Percentiles rank a stretch among this genome's conserved stretches.
These are phyloP conservation scores for Aspergillus felis DNA, from an alignment of 2,329 filamentous ascomycete species.

Conservation along the genomic window DNA sequence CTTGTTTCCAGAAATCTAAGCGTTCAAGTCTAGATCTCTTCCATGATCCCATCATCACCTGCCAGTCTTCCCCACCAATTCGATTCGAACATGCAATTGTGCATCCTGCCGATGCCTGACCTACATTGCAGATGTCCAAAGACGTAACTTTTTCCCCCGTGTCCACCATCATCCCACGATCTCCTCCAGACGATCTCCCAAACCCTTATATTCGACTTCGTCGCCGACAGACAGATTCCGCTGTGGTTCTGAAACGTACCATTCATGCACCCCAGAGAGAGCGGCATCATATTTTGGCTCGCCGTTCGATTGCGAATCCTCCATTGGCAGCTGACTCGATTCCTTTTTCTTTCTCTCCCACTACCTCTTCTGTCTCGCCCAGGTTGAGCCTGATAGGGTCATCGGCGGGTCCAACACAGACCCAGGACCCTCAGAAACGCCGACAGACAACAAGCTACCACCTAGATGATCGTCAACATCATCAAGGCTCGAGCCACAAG, in stretches of 20 bases:
- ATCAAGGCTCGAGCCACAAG: neutral
- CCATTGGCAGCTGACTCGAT: neutral
- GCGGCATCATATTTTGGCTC: constrained; percentile 2
- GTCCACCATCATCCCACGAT: constrained; percentile 4
- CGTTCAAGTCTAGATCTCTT: neutral
- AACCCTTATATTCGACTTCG: constrained; percentile 2
- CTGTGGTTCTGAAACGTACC: constrained; percentile 9
- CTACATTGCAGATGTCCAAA: neutral
- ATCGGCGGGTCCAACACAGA: neutral
- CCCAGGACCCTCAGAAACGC: constrained; percentile 2
- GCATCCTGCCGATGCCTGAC: neutral
- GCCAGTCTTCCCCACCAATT: neutral
- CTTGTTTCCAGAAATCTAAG: neutral
- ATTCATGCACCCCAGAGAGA: constrained; percentile 12
- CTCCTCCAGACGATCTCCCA: neutral
- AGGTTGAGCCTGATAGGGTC: neutral
- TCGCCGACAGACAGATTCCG: constrained; percentile 19
- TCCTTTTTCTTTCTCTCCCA: neutral
- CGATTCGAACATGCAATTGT: neutral
- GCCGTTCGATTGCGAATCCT: constrained; percentile 11
- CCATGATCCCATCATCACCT: neutral
- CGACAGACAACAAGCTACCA: neutral
- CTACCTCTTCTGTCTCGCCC: neutral
- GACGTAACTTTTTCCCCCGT: constrained; percentile 1
- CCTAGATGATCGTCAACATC: neutral